Conservation (phyloP, 192 early-diverging fungal genomes). For the Backusella westeae region DNA sequence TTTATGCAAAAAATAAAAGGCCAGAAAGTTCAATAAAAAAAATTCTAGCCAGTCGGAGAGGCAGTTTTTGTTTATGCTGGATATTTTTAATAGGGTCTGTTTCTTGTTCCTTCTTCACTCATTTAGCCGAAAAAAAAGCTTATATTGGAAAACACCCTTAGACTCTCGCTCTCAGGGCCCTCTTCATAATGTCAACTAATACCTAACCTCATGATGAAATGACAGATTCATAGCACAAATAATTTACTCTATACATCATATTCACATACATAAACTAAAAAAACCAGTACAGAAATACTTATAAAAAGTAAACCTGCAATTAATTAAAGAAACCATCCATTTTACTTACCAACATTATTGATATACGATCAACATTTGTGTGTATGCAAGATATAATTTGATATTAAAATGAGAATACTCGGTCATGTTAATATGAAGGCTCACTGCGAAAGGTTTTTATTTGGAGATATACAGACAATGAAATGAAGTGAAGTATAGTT, state of each 20-base stretch:
- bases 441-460: too few species aligned
- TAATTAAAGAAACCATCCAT: too few species aligned
- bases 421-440: too few species aligned
- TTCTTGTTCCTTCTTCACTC: background rate
- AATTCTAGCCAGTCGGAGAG: background rate
- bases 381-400: too few species aligned
- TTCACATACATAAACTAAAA: background rate
- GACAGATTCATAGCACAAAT: background rate
- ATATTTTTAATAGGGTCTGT: background rate
- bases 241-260: background rate
- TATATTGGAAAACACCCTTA: background rate
- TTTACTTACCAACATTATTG: too few species aligned
- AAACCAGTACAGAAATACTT: too few species aligned
- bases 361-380: too few species aligned
- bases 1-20: background rate
- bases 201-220: background rate
- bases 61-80: background rate
- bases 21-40: background rate
- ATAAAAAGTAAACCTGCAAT: too few species aligned
- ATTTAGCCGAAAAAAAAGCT: background rate
- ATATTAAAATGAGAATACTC: too few species aligned
- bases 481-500: too few species aligned
- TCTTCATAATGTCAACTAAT: background rate
- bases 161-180: background rate
- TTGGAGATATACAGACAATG: too few species aligned